Evolutionary conservation across 352 stramenopile species (phyloP), one percentile per base, ranked within the genome.

Genomic region (Phytopythium litorale): DNA sequence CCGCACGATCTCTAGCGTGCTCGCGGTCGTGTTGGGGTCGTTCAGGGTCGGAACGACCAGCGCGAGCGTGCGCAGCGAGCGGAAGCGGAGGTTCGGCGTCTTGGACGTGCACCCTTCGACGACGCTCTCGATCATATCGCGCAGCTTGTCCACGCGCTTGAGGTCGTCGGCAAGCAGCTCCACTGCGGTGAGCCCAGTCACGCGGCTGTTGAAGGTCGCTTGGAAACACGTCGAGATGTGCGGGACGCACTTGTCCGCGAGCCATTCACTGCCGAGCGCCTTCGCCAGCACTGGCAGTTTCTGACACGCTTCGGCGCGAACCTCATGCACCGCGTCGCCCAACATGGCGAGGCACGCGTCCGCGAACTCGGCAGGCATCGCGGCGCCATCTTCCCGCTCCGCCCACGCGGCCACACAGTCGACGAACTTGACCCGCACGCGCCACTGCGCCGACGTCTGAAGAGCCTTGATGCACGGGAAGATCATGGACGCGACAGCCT

Each of bases 361-460:
- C 15, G 86, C 84, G 68, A 93, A 91, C 35, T 91, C 81, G 4
- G 75, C 43, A 33, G 84, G 81, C 15, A 92, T 71, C 46, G 70
- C 55, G 9, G 76, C 71, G 5, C 78, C 79, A 57, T 92, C 81
- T 0, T 74, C 70, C 53, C 83, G 83, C 56, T 88, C 83, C 6
- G 82, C 81, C 85, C 85, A 96, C 6, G 86, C 82, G 48, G 75
- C 82, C 42, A 96, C 81, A 55, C 87, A 92, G 66, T 96, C 77
- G 42, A 93, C 83, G 71, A 89, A 94, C 54, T 93, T 92, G 25
- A 96, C 79, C 21, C 87, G 87, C 23, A 93, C 81, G 54, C 87
- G 84, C 87, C 87, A 96, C 60, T 89, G 79, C 15, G 72, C 62
- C n/a, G 85, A 92, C 37, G 78, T 72, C 33, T 70, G 71, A 12